Conservation (phyloP, 1,284 basidiomycete genomes). For the Marasmius tenuissimus region DNA sequence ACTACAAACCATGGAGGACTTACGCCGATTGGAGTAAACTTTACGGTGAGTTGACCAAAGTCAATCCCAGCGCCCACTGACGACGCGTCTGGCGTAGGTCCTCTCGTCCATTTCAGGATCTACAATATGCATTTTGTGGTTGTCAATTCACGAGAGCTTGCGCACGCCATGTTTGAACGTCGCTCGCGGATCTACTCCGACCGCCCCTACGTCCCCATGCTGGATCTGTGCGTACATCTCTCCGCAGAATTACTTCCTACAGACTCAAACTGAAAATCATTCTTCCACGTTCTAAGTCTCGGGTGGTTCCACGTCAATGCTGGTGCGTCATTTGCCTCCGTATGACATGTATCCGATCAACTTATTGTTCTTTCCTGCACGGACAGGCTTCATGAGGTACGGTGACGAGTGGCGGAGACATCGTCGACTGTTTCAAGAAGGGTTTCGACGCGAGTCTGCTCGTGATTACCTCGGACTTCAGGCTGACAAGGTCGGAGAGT, state of each 20-base stretch:
- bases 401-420: conserved; percentile 39
- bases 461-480: conserved; percentile 29
- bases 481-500: conserved; percentile 22
- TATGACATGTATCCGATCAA: background rate
- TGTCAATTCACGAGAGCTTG: conserved; percentile 35
- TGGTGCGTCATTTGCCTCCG: background rate
- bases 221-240: conserved; percentile 28
- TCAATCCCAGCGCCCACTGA: too few species aligned
- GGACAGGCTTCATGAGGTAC: conserved; percentile 33
- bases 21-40: background rate
- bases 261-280: background rate
- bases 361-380: conserved; percentile 41
- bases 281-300: background rate
- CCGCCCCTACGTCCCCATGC: conserved; percentile 33
- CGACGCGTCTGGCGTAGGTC: conserved; percentile 19
- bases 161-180: conserved; percentile 40
- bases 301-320: background rate
- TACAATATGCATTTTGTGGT: conserved; percentile 35
- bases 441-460: conserved; percentile 25
- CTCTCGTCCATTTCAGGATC: conserved; percentile 26
- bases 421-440: conserved; percentile 34
- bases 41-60: background rate
- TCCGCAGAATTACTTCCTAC: background rate
- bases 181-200: conserved; percentile 36
- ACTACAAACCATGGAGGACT: background rate